These are phyloP conservation scores for Coccomyxa sp. DNA, from an alignment of 139 green algal species.

Conservation along the genomic window DNA sequence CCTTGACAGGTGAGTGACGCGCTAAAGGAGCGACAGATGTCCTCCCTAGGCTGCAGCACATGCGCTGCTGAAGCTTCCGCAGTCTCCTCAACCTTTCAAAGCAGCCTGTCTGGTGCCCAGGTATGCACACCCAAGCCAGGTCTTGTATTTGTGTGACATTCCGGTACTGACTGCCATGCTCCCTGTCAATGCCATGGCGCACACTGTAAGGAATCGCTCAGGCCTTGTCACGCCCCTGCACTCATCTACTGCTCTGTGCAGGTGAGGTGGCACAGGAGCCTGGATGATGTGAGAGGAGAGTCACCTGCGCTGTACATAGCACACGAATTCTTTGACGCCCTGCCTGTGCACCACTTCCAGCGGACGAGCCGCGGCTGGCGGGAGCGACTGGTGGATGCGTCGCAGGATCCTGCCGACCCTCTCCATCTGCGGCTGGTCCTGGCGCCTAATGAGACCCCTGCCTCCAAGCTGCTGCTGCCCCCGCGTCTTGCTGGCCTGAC, in stretches of 20 bases:
- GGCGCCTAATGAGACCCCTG: constrained; percentile 61
- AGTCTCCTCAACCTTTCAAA: not conserved
- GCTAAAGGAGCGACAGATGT: constrained; percentile 8
- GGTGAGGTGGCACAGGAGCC: constrained; percentile 63
- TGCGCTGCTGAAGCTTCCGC: not conserved
- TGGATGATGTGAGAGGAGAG: constrained; percentile 59
- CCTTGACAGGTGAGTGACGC: constrained; percentile 5
- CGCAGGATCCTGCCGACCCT: constrained; percentile 22
- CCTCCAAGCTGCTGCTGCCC: constrained; percentile 56
- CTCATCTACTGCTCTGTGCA: constrained; percentile 9
- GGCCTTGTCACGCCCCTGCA: too few species aligned
- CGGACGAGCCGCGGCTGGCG: constrained; percentile 27
- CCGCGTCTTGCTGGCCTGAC: constrained; percentile 57
- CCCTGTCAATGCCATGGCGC: not conserved
- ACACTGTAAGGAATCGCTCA: not conserved
- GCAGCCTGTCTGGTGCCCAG: constrained; percentile 5
- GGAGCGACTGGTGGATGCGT: constrained; percentile 71
- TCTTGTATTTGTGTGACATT: not conserved
- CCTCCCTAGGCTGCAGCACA: constrained; percentile 1
- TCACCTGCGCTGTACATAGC: constrained; percentile 76
- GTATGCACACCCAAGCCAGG: too few species aligned
- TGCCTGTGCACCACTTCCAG: constrained; percentile 96
- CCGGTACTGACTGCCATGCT: not conserved
- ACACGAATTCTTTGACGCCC: constrained; percentile 97
- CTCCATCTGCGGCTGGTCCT: constrained; percentile 79